Base-by-base conservation (phyloP, 306 rosid genomes). In the Vigna hirtella region DNA sequence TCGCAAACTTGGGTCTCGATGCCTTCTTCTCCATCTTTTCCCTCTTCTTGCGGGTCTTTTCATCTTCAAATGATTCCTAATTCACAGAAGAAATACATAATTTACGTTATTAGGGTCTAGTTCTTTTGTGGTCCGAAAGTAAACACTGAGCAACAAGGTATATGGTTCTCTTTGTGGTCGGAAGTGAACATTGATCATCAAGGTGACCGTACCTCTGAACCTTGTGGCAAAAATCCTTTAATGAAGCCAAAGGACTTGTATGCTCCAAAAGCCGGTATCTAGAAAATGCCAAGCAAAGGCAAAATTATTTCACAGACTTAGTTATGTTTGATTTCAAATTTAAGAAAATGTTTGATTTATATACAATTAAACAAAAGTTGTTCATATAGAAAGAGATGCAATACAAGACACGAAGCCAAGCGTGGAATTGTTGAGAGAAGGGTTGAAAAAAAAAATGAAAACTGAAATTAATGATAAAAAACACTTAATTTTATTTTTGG, bases 21-120 rank as follows among this genome's bases (percentile, higher is more conserved):
- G 97, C 98, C 86, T 86, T 93, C 90, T 82, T 95, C 88, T 95
- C 98, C 96, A 91, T 81, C 88, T 95, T 95, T 81, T 95, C 98
- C 78, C 98, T 86, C 87, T 95, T 95, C 88, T 88, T 95, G 62
- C 97, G 96, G 45, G 93, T 81, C 84, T 91, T 95, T 52, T 95
- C 98, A 77, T 95, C 99, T 87, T 95, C 99, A 10, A 70, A 16
- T 9, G 83, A 81, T 51, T 88, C 99, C 99, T 95, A 70, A 30
- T 77, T 66, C 50, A 73, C 64, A 79, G 48, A 77, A 49, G 5
- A 69, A 24, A 80, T 13, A 70, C 36, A 9, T 51, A 40, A 71
- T 72, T 76, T 59, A 81, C 63, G 69, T 56, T 55, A 74, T 50
- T 14, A 62, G 8, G 13, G 67, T 48, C 47, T 9, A 42, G 9